Conservation (phyloP, 2,329 filamentous ascomycete genomes). For the Epicoccum sorghinum region DNA sequence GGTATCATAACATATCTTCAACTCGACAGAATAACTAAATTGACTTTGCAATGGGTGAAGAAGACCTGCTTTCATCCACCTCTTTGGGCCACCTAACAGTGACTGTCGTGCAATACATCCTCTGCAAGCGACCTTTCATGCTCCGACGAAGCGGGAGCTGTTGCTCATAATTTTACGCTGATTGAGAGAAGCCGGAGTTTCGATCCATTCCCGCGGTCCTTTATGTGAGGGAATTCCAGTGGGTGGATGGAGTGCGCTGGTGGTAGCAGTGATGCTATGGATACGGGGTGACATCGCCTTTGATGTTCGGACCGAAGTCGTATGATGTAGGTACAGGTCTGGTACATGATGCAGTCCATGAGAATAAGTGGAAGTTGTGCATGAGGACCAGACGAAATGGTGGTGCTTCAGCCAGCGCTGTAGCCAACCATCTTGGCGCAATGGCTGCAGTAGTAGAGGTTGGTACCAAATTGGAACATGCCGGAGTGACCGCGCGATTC, state of each 20-base stretch:
- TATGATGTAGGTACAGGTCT: not conserved
- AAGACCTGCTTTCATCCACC: constrained; percentile 9
- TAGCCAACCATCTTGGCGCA: constrained; percentile 50
- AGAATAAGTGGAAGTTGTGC: not conserved
- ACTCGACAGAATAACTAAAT: constrained; percentile 1
- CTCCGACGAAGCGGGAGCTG: not conserved
- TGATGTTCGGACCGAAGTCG: not conserved
- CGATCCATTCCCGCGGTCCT: not conserved
- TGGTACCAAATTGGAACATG: constrained; percentile 48
- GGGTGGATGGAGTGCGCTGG: constrained; percentile 3
- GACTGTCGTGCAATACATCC: not conserved
- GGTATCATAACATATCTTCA: constrained; percentile 11
- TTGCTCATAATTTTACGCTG: not conserved
- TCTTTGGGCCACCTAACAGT: not conserved
- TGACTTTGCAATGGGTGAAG: not conserved
- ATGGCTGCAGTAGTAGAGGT: constrained; percentile 50
- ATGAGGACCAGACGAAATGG: not conserved
- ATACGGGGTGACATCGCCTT: not conserved
- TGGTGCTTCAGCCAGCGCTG: constrained; percentile 37
- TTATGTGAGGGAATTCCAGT: not conserved
- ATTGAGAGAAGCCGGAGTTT: not conserved
- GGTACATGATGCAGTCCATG: not conserved
- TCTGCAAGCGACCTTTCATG: not conserved
- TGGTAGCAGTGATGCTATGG: constrained; percentile 14
- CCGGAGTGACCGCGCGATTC: constrained; percentile 27